These are phyloP conservation scores for Dendrostoma leiphaemia DNA, from an alignment of 2,329 filamentous ascomycete species.

Conservation along the genomic window DNA sequence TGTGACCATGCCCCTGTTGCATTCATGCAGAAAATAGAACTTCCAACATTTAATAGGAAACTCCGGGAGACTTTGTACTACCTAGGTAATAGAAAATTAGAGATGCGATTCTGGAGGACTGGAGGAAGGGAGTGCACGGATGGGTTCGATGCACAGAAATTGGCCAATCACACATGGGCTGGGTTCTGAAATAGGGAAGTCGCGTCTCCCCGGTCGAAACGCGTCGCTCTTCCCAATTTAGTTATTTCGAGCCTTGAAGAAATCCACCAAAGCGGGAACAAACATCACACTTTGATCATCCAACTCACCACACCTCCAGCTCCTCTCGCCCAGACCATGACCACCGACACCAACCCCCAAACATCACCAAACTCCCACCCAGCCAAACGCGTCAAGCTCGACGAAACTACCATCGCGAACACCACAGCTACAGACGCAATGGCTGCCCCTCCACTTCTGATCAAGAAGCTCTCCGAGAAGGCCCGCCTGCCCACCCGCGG, in stretches of 20 bases:
- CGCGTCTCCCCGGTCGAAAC: neutral
- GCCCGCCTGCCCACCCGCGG: conserved; percentile 85
- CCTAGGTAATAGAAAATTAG: too few species aligned
- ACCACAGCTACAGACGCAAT: conserved; percentile 21
- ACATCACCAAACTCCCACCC: conserved; percentile 70
- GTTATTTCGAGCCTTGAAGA: conserved; percentile 10
- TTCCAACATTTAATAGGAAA: too few species aligned
- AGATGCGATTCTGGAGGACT: neutral
- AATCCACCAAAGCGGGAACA: neutral
- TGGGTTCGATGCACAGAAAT: neutral
- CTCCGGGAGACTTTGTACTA: too few species aligned
- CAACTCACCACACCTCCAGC: conserved; percentile 8
- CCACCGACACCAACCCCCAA: conserved; percentile 35
- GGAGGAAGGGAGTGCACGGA: neutral
- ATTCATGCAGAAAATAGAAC: too few species aligned
- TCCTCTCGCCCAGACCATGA: conserved; percentile 24
- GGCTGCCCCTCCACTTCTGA: conserved; percentile 62
- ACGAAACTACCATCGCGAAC: conserved; percentile 27
- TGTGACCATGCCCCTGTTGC: too few species aligned
- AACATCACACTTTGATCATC: neutral
- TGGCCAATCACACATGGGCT: conserved; percentile 16
- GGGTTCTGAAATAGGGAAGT: neutral
- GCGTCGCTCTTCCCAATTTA: conserved; percentile 13
- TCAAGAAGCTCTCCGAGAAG: conserved; percentile 82
- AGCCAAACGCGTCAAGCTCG: conserved; percentile 75